Evolutionary conservation across 106 monocot genomes (phyloP), one percentile per base, ranked within the genome.

Genomic region (Dendrobium catenatum): DNA sequence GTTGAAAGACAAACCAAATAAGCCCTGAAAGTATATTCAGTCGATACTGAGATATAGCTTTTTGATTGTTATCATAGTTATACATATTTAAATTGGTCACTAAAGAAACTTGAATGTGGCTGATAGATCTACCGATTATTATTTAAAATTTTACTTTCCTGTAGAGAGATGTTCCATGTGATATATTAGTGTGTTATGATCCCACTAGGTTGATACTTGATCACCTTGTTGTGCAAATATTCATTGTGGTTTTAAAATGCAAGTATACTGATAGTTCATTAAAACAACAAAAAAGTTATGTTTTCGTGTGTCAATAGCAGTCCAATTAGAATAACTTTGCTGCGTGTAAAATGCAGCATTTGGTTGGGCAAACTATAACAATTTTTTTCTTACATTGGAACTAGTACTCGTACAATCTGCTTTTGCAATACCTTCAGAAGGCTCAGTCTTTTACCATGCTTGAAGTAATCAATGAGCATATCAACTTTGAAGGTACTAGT

Each of bases 381-480:
- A 43, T 13, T 4, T 75, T 76, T 76, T 76, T 80, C n/a, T 78
- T 84, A 2, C 56, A 75, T 72, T 77, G 5, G 58, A 77, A 81
- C 8, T 84, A 98, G 98, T 98, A 98, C 81, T 95, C 98, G 20
- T 95, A 93, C 44, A 86, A 93, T 56, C 88, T 98, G 22, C 91
- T 98, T 48, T 68, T 94, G 68, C 94, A 98, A 85, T 95, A 89
- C 80, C 89, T 98, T 76, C 98, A 93, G 76, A 98, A 95, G 86
- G 85, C 88, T 40, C 90, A 98, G 79, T 91, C 89, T 22, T 58
- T 91, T 51, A 88, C 87, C 9, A 91, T 98, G 84, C 98, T 98
- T 89, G 98, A 94, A 77, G 79, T 98, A 82, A 94, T 98, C 74
- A 98, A 98, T 86, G 95, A 98, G 77, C 98, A 91, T 76, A 93